Conservation (phyloP, 176 grass and related monocot species). For the Oryza rufipogon region DNA sequence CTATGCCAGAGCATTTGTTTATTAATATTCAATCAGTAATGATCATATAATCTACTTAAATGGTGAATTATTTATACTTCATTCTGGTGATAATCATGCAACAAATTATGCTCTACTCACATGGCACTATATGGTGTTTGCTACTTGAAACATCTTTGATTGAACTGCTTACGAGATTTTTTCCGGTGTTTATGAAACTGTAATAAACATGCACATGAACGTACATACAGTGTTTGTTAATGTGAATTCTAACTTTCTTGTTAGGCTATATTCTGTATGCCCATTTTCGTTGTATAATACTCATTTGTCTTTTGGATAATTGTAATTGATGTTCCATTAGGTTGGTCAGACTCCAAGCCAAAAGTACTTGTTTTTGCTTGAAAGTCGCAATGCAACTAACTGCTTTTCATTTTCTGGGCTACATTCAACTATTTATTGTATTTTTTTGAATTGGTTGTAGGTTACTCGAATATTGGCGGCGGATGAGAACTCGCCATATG, state of each 20-base stretch:
- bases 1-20: constrained; percentile 12
- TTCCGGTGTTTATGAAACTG: neutral
- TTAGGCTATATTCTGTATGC: neutral
- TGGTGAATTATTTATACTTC: neutral
- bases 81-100: neutral
- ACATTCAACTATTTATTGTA: neutral
- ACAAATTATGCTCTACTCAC: neutral
- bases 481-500: constrained; percentile 78
- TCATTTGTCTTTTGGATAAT: neutral
- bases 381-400: neutral
- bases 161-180: neutral
- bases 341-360: neutral
- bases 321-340: neutral
- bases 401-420: neutral
- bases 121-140: neutral
- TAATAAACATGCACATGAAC: neutral
- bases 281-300: neutral
- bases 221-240: constrained; percentile 2
- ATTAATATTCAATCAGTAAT: constrained; percentile 18
- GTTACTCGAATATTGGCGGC: constrained; percentile 86
- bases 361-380: neutral
- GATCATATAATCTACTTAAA: neutral
- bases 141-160: constrained; percentile 12
- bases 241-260: neutral
- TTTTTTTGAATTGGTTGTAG: constrained; percentile 43